phyloP scores from a whole-genome alignment of 352 stramenopile species.

The Globisporangium spinosum region DNA sequence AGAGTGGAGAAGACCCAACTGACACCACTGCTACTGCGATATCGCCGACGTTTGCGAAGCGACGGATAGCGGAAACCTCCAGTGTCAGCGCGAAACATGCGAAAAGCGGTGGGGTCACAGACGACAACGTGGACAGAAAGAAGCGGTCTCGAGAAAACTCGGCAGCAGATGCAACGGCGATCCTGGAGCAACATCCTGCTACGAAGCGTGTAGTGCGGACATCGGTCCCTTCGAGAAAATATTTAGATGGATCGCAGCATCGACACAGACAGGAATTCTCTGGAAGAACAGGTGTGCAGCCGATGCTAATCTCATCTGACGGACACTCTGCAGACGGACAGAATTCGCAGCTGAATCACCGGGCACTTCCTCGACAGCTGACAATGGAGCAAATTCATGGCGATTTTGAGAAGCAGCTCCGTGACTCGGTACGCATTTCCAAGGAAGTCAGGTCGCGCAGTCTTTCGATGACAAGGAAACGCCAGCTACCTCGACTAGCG shows the following conservation, averaged over 20 bases:
- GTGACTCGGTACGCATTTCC: constrained; percentile 42
- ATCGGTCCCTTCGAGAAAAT: constrained; percentile 40
- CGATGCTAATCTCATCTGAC: constrained; percentile 2
- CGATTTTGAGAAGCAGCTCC: constrained; percentile 48
- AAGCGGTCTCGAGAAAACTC: constrained; percentile 15
- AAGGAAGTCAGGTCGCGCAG: constrained; percentile 37
- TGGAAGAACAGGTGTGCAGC: neutral
- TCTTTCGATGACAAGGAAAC: constrained; percentile 50
- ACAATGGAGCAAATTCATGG: constrained; percentile 19
- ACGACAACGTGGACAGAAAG: constrained; percentile 21
- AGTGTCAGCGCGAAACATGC: neutral
- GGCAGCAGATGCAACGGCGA: constrained; percentile 3
- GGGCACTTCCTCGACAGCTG: constrained; percentile 18
- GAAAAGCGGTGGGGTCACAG: constrained; percentile 6
- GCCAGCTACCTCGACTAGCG: constrained; percentile 59
- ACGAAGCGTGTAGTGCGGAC: constrained; percentile 35
- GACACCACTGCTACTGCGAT: neutral
- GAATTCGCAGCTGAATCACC: neutral
- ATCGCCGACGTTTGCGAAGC: neutral
- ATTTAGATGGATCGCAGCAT: constrained; percentile 33
- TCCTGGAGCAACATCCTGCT: constrained; percentile 6
- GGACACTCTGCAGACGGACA: neutral
- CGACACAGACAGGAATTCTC: constrained; percentile 30
- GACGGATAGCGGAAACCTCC: neutral
- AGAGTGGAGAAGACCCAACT: neutral